Evolutionary conservation across 345 rosid species (phyloP).

Genomic region (Salix exigua): DNA sequence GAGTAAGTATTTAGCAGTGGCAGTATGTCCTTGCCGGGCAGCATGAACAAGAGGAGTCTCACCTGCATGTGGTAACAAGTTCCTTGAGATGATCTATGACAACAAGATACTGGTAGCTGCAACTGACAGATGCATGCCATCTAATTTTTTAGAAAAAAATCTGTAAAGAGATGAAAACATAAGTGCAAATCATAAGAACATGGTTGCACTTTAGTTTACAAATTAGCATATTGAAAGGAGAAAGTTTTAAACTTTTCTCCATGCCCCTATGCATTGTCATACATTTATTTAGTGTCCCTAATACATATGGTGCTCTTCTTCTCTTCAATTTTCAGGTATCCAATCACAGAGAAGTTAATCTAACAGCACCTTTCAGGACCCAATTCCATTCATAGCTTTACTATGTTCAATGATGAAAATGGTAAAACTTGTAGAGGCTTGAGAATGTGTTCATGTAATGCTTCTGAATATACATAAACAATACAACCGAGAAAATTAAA

Average conservation of each 20-base stretch:
- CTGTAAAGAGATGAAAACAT: background rate
- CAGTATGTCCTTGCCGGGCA: constrained; percentile 82
- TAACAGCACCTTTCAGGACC: background rate
- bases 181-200: background rate
- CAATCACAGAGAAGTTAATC: background rate
- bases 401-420: background rate
- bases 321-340: background rate
- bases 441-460: background rate
- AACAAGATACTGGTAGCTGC: background rate
- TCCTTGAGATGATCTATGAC: constrained; percentile 3
- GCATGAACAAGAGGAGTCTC: constrained; percentile 95
- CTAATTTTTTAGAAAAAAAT: background rate
- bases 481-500: background rate
- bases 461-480: background rate
- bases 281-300: background rate
- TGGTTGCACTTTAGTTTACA: background rate
- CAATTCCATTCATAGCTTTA: background rate
- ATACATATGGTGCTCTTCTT: background rate
- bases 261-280: background rate
- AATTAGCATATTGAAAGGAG: background rate
- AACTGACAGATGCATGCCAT: background rate
- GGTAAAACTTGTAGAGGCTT: background rate
- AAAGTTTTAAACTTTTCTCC: too few species aligned
- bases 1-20: constrained; percentile 66
- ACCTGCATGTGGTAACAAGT: constrained; percentile 42